Base-by-base conservation (phyloP, 176 grass and related monocot species). In the Microstegium vimineum region DNA sequence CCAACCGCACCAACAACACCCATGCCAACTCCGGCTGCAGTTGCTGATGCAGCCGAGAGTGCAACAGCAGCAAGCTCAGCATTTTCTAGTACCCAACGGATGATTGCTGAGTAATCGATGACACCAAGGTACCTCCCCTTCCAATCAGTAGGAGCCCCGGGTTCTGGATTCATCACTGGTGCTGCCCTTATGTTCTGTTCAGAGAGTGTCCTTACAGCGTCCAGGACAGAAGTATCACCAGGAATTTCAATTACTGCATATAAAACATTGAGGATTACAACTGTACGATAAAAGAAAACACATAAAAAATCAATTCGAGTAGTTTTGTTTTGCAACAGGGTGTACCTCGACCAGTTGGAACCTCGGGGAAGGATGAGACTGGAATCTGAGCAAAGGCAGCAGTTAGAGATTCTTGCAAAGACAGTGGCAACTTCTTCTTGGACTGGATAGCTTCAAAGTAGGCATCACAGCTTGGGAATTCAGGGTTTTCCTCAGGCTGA, bases 361-460 rank as follows among this genome's bases (percentile, higher is more conserved):
- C 96, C 75, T 94, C 92, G 43, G 96, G 90, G 47, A 93, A 98
- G 63, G 92, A 86, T 20, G 92, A 84, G 52, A 93, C 96, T 18
- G 86, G 84, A 82, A 98, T 92, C 64, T 90, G 86, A 66, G 84
- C 82, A 34, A 98, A 98, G 46, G 96, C 93, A 7, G 86, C 82
- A 22, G 90, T 98, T 47, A 98, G 71, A 0, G 90, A 93, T 38
- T 91, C 90, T 37, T 95, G 96, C 76, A 98, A 86, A 91, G 77
- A 67, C 37, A 86, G 72, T 2, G 96, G 96, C 22, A 98, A 68
- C 82, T 91, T 95, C 82, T 98, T 98, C 73, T 98, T 98, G 35
- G 83, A 89, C 63, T 98, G 90, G 73, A 98, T 95, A 82, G 84
- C 81, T 54, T 95, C 89, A 84, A 98, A 98, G 80, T 98, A 98